phyloP scores from a whole-genome alignment of 306 rosid species.

The Gastrolobium villosum region DNA sequence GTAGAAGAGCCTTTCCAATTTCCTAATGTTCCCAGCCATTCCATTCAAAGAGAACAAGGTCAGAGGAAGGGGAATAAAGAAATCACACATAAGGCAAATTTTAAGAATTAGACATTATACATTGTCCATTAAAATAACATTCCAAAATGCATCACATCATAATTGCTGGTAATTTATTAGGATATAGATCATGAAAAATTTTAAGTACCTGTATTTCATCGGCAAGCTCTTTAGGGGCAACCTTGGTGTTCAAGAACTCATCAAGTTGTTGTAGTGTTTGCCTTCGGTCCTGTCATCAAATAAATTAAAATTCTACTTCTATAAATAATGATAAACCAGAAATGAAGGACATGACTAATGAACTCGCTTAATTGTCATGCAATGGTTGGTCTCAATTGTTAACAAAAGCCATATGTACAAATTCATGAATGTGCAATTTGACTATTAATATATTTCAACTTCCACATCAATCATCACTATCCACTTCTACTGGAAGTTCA shows the following conservation, averaged over 20 bases:
- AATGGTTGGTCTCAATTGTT: background rate
- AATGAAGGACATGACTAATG: conserved; percentile 14
- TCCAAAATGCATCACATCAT: conserved; percentile 28
- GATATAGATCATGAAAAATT: background rate
- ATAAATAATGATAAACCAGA: conserved; percentile 10
- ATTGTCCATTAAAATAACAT: background rate
- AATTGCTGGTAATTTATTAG: background rate
- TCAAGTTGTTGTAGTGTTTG: conserved; percentile 74
- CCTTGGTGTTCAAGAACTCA: conserved; percentile 84
- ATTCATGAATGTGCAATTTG: conserved; percentile 9
- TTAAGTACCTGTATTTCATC: conserved; percentile 80
- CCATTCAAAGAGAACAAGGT: conserved; percentile 36
- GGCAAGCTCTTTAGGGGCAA: conserved; percentile 86
- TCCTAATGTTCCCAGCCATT: conserved; percentile 61
- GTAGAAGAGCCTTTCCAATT: conserved; percentile 90
- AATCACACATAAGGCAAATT: conserved; percentile 7
- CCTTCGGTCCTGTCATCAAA: conserved; percentile 78
- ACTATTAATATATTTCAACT: conserved; percentile 7
- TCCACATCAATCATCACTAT: conserved; percentile 1
- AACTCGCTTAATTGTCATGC: conserved; percentile 1
- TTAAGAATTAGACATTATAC: conserved; percentile 3
- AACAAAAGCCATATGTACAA: conserved; percentile 14
- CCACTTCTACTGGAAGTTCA: conserved; percentile 3
- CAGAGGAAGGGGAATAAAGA: background rate
- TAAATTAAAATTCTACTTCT: background rate